Evolutionary conservation across 2,329 filamentous ascomycete genomes (phyloP).

Genomic region (Aspergillus luchuensis): DNA sequence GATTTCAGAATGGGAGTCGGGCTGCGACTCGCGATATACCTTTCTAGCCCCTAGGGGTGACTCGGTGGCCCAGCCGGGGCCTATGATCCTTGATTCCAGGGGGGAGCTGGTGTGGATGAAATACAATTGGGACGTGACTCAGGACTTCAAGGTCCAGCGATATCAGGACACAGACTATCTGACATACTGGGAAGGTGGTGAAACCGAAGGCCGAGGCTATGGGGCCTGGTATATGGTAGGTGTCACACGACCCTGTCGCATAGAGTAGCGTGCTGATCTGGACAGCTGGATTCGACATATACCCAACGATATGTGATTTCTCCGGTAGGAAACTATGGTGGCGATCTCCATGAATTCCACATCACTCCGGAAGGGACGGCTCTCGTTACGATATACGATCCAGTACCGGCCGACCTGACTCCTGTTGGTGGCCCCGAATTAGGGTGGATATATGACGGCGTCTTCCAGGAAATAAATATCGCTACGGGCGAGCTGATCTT

Average conservation of each 20-base stretch:
- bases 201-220: constrained; percentile 21
- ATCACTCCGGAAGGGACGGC: constrained; percentile 35
- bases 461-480: constrained; percentile 41
- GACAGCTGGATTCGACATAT: constrained; percentile 30
- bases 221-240: constrained; percentile 32
- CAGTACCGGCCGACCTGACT: constrained; percentile 31
- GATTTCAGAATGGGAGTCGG: constrained; percentile 24
- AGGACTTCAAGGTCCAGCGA: constrained; percentile 31
- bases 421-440: constrained; percentile 28
- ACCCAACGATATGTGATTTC: constrained; percentile 23
- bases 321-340: constrained; percentile 24
- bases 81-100: constrained; percentile 31
- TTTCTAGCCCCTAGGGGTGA: constrained; percentile 37
- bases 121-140: constrained; percentile 25
- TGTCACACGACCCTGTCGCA: not conserved
- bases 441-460: constrained; percentile 36
- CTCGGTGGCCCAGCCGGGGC: constrained; percentile 29
- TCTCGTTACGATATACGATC: constrained; percentile 34
- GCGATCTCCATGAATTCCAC: constrained; percentile 40
- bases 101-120: constrained; percentile 34
- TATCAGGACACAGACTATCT: constrained; percentile 28
- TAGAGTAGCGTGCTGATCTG: not conserved
- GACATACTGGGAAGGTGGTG: constrained; percentile 32
- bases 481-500: constrained; percentile 38
- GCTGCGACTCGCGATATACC: constrained; percentile 34